Evolutionary conservation across 2,329 filamentous ascomycete species (phyloP), one percentile per base, ranked within the genome.

Genomic region (Xylariaceae sp.): DNA sequence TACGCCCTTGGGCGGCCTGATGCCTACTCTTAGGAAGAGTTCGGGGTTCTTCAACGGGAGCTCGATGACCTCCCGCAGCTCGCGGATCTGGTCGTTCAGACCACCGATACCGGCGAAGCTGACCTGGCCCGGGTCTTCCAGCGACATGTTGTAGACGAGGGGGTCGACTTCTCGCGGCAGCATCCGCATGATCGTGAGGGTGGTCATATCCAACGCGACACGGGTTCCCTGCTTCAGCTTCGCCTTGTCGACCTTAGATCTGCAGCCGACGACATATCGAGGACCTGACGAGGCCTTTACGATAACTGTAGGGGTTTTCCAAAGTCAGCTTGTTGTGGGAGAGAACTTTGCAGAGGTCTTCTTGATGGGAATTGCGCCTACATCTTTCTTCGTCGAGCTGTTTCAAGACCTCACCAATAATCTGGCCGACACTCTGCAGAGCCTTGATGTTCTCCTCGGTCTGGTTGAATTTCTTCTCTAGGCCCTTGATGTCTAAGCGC

Each of bases 371-470:
- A 19, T 20, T 56, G 52, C 48, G 79, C 90, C 75, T 81, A 97
- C 93, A 99, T 88, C 95, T 84, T 82, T 99, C 96, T 70, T 99
- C 95, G 72, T 99, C 95, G 63, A 99, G 84, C 81, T 99, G 96
- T 81, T 99, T 99, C 71, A 99, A 80, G 59, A 99, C 96, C 78
- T 99, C 95, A 69, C 95, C 95, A 75, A 99, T 98, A 76, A 99
- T 99, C 80, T 99, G 95, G 48, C 95, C 95, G 52, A 99, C 95
- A 75, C 95, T 98, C 81, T 99, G 95, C 71, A 99, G 81, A 65
- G 95, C 95, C 82, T 99, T 99, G 82, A 99, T 98, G 79, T 98
- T 98, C 65, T 99, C 96, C 74, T 99, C 95, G 51, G 95, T 98
- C 66, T 93, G 87, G 74, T 99, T 93, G 71, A 93, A 99, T 69